Conservation (phyloP, 371 early-diverging fungal genomes). For the Rhizopus arrhizus region DNA sequence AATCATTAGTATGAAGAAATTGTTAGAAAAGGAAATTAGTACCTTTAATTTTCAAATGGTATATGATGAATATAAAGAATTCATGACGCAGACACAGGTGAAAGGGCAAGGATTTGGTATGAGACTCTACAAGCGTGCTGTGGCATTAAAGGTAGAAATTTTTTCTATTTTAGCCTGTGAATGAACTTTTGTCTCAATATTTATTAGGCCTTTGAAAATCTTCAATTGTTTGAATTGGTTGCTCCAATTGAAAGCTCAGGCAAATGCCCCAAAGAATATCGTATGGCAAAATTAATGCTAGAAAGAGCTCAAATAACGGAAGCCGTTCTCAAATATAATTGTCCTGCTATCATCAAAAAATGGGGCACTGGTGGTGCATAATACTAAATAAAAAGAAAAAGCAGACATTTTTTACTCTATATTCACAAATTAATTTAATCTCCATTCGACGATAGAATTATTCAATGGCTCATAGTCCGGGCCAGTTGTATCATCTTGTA, state of each 20-base stretch:
- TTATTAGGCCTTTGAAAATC: constrained; percentile 72
- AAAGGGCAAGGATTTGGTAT: constrained; percentile 66
- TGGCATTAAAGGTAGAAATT: constrained; percentile 76
- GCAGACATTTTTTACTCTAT: neutral
- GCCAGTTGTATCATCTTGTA: constrained; percentile 36
- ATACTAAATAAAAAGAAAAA: neutral
- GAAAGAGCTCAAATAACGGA: constrained; percentile 73
- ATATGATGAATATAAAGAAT: constrained; percentile 87
- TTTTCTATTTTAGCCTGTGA: neutral
- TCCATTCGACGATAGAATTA: constrained; percentile 41
- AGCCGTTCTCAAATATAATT: constrained; percentile 59
- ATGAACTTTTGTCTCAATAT: neutral
- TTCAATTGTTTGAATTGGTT: constrained; percentile 72
- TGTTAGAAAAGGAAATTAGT: constrained; percentile 64
- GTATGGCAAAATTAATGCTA: constrained; percentile 79
- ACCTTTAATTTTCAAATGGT: constrained; percentile 93
- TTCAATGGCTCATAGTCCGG: constrained; percentile 40
- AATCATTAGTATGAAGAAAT: constrained; percentile 77
- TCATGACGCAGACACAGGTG: constrained; percentile 62
- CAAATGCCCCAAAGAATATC: constrained; percentile 81
- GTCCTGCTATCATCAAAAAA: constrained; percentile 55
- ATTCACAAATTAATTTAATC: constrained; percentile 25
- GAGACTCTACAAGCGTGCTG: constrained; percentile 74
- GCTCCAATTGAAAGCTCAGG: constrained; percentile 60
- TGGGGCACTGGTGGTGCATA: constrained; percentile 47